A percentile compares a stretch with the other conserved stretches of the same genome.
Evolutionary conservation across 139 green algal species (phyloP).

Genomic region (Chlamydomonas applanata): DNA sequence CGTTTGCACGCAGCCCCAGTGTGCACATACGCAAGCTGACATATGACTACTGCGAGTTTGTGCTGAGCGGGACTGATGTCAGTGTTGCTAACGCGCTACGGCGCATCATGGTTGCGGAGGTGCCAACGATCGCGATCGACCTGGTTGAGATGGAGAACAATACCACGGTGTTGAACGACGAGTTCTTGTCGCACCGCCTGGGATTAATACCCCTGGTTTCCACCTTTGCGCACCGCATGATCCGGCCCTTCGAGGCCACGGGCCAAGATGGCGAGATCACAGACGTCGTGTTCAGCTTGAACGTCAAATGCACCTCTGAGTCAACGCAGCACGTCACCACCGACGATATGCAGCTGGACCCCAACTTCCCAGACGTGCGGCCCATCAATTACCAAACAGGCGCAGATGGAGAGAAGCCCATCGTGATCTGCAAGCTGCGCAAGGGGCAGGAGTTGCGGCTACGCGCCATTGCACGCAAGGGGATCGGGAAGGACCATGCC

Average conservation of each 20-base stretch:
- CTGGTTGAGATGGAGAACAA: constrained; percentile 98
- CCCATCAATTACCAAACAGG: constrained; percentile 34
- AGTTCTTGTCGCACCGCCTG: constrained; percentile 63
- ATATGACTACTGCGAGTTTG: constrained; percentile 84
- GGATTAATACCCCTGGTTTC: constrained; percentile 17
- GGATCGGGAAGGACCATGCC: constrained; percentile 97
- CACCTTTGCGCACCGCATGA: constrained; percentile 5
- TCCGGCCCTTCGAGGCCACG: constrained; percentile 21
- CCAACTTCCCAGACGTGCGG: constrained; percentile 14
- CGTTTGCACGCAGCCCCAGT: constrained; percentile 35
- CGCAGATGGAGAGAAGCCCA: constrained; percentile 38
- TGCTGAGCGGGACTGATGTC: constrained; percentile 80
- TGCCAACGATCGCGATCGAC: constrained; percentile 98
- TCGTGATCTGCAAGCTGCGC: constrained; percentile 91
- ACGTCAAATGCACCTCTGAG: constrained; percentile 54
- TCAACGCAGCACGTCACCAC: constrained; percentile 23
- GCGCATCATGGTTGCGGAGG: constrained; percentile 90
- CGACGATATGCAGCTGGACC: constrained; percentile 25
- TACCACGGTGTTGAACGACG: constrained; percentile 95
- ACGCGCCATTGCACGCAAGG: constrained; percentile 78
- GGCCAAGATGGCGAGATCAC: constrained; percentile 49
- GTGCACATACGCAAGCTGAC: constrained; percentile 61
- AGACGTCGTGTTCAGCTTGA: constrained; percentile 62
- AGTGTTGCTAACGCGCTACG: constrained; percentile 92
- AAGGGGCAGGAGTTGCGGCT: constrained; percentile 86